Conservation (phyloP, 208 protist genomes). For the Leishmania turanica region DNA sequence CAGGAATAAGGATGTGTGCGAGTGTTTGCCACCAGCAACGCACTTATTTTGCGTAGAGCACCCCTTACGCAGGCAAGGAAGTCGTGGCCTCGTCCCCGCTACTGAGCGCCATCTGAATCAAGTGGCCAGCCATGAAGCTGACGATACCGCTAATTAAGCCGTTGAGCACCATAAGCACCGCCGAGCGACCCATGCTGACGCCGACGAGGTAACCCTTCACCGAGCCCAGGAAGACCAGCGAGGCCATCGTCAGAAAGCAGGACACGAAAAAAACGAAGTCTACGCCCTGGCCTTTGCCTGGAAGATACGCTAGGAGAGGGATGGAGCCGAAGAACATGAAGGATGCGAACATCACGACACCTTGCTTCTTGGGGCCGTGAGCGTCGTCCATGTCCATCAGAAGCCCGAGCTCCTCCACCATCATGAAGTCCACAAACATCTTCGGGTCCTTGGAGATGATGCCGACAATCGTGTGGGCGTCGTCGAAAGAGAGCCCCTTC, state of each 20-base stretch:
- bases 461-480: constrained; percentile 90
- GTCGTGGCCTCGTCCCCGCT: constrained; percentile 22
- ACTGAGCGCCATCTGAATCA: constrained; percentile 63
- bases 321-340: constrained; percentile 94
- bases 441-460: constrained; percentile 95
- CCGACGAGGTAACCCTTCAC: constrained; percentile 87
- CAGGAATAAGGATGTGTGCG: background rate
- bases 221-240: constrained; percentile 83
- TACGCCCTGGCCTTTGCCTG: constrained; percentile 66
- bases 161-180: constrained; percentile 87
- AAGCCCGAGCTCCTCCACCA: constrained; percentile 94
- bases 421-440: constrained; percentile 96
- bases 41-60: background rate
- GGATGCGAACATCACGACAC: constrained; percentile 93
- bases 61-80: background rate
- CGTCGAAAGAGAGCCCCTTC: constrained; percentile 90
- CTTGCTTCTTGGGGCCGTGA: constrained; percentile 82
- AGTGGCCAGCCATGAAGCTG: constrained; percentile 77
- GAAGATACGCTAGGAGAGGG: constrained; percentile 88
- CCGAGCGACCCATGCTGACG: constrained; percentile 63
- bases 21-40: background rate
- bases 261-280: constrained; percentile 82
- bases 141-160: constrained; percentile 81
- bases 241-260: constrained; percentile 72
- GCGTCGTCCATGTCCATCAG: constrained; percentile 80